These are phyloP conservation scores for Skeletonema menzelii DNA, from an alignment of 108 stramenopile species.

Conservation along the genomic window DNA sequence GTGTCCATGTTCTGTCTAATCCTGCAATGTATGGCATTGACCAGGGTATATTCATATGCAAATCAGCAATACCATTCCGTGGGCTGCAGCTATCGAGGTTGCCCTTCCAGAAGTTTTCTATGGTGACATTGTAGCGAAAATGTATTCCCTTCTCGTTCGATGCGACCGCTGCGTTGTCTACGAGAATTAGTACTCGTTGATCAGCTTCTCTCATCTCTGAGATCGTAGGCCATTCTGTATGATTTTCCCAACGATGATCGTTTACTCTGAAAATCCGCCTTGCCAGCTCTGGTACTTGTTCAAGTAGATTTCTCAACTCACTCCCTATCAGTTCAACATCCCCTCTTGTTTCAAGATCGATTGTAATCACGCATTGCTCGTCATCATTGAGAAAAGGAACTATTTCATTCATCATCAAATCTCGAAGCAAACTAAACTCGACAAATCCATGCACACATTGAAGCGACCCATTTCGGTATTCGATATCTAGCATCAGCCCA, in stretches of 20 bases:
- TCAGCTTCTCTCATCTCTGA: conserved; percentile 11
- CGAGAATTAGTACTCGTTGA: conserved; percentile 25
- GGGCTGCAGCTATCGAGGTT: conserved; percentile 10
- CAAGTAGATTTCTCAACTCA: background rate
- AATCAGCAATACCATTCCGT: conserved; percentile 3
- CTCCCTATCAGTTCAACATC: background rate
- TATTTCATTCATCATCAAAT: background rate
- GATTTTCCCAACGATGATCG: conserved; percentile 18
- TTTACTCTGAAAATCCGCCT: background rate
- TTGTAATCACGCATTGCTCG: conserved; percentile 10
- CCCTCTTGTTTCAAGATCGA: conserved; percentile 21
- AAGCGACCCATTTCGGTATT: background rate
- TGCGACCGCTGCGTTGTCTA: conserved; percentile 9
- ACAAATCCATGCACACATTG: conserved; percentile 12
- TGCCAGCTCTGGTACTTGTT: background rate
- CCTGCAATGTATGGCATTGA: background rate
- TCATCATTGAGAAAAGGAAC: conserved; percentile 25
- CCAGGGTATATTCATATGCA: background rate
- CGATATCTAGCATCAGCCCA: conserved; percentile 17
- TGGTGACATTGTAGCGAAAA: conserved; percentile 11
- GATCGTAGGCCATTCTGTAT: conserved; percentile 29
- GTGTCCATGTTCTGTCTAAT: conserved; percentile 8
- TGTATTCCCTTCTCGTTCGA: conserved; percentile 12
- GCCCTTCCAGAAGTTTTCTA: conserved; percentile 25
- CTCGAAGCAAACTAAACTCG: conserved; percentile 17